Evolutionary conservation across 768 basidiomycete genomes (phyloP), one percentile per base, ranked within the genome.

Genomic region (Pulveroboletus frians): DNA sequence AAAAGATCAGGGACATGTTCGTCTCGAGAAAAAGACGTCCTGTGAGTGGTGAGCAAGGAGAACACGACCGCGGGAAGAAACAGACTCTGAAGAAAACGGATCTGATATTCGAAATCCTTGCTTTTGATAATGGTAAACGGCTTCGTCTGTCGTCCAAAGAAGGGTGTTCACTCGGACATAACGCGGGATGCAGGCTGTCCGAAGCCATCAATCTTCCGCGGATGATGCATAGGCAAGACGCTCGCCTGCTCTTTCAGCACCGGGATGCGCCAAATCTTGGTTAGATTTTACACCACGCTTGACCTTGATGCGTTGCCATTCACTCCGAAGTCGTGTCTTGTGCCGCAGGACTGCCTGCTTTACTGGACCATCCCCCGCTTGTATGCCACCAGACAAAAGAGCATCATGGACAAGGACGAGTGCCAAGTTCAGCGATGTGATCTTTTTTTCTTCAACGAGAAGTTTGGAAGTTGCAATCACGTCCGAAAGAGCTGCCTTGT

Each of bases 381-480:
- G 90, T 55, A 99, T 92, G 9, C 92, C 89, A 17, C 79, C 73
- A 14, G 88, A 76, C 34, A 96, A 74, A 23, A 99, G 74, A 8
- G 94, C 69, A 68, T 99, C 96, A 57, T 99, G 95, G 1, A 94
- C 83, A 30, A 98, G 83, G 36, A 95, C 84, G 7, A 93, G 76
- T 2, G 87, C 83, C 39, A 97, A 76, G 59, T 84, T 88, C 35
- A 72, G 61, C 1, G 90, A 88, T 1, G 81, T 84, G 47, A 95
- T 74, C 59, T 85, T 73, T 64, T 78, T 79, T 69, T 95, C 94
- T 58, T 85, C 74, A 46, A 78, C 78, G 59, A 91, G 71, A 18
- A 96, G 73, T 32, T 81, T 79, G 8, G 88, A 73, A 5, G 77
- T 72, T 3, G 76, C 65, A 47, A 95, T 84, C 46, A 95, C 76